These are phyloP conservation scores for Stemphylium beticola DNA, from an alignment of 2,329 filamentous ascomycete species.

Conservation along the genomic window DNA sequence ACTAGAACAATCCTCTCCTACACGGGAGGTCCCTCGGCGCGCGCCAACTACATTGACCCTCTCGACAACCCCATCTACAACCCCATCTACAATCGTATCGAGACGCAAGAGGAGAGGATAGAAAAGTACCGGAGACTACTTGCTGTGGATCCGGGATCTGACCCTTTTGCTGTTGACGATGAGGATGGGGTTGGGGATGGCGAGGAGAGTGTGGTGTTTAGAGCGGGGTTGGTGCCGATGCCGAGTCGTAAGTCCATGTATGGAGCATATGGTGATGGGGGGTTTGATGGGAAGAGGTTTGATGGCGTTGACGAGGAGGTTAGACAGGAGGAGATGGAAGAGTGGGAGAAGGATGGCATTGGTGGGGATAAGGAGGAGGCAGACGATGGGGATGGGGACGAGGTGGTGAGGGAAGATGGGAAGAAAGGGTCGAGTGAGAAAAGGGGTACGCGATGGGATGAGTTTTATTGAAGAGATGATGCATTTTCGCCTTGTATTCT, in stretches of 20 bases:
- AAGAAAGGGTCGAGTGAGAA: background rate
- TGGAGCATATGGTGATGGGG: slow-evolving; percentile 2
- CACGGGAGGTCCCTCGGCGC: slow-evolving; percentile 3
- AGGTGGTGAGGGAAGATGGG: background rate
- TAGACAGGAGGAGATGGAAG: slow-evolving; percentile 3
- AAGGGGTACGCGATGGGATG: background rate
- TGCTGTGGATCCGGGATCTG: background rate
- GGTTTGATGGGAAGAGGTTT: slow-evolving; percentile 4
- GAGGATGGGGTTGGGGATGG: background rate
- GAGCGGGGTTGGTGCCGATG: background rate
- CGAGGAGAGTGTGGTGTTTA: too few relatives aligned
- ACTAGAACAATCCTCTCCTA: slow-evolving; percentile 13
- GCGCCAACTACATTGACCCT: slow-evolving; percentile 3
- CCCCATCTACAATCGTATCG: slow-evolving; percentile 1
- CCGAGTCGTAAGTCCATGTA: slow-evolving; percentile 17
- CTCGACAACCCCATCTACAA: slow-evolving; percentile 14
- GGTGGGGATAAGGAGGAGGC: background rate
- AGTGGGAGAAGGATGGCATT: background rate
- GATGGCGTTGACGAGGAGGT: slow-evolving; percentile 12
- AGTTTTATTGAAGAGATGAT: background rate
- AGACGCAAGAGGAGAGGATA: background rate
- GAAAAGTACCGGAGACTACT: slow-evolving; percentile 11
- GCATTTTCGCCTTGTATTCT: background rate
- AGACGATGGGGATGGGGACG: background rate
- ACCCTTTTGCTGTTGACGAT: background rate